phyloP scores from a whole-genome alignment of 108 stramenopile species.

The Skeletonema marinoi region DNA sequence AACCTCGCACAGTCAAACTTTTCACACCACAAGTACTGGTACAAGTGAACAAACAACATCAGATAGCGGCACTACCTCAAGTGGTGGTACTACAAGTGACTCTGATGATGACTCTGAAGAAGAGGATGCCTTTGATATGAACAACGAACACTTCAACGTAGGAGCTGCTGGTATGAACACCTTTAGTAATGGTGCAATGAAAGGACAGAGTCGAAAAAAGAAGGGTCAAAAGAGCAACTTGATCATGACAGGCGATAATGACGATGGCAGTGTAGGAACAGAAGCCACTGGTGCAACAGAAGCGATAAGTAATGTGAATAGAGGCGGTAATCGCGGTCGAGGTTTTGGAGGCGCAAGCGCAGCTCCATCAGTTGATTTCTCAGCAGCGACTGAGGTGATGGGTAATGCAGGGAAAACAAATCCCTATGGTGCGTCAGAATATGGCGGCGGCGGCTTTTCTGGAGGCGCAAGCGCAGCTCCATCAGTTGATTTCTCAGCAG shows the following conservation, averaged over 20 bases:
- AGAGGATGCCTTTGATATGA: conserved; percentile 6
- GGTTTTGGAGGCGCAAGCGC: not conserved
- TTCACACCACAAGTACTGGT: conserved; percentile 5
- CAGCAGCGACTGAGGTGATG: not conserved
- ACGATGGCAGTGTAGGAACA: conserved; percentile 21
- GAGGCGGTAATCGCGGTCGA: not conserved
- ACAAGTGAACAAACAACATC: conserved; percentile 5
- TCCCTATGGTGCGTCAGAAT: no score
- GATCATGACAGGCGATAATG: conserved; percentile 16
- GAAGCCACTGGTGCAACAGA: conserved; percentile 19
- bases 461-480: not conserved
- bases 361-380: not conserved
- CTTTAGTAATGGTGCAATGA: conserved; percentile 1
- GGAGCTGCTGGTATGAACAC: not conserved
- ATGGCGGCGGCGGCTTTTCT: not conserved
- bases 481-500: not conserved
- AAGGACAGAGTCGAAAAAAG: not conserved
- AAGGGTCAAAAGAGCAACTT: conserved; percentile 18
- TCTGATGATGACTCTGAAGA: not conserved
- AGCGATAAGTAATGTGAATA: not conserved
- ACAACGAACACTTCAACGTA: not conserved
- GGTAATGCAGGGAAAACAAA: not conserved
- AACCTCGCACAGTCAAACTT: conserved; percentile 9
- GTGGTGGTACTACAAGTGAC: not conserved
- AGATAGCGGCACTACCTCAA: not conserved